phyloP scores from a whole-genome alignment of 805 yeast species.

The Torulaspora delbrueckii region DNA sequence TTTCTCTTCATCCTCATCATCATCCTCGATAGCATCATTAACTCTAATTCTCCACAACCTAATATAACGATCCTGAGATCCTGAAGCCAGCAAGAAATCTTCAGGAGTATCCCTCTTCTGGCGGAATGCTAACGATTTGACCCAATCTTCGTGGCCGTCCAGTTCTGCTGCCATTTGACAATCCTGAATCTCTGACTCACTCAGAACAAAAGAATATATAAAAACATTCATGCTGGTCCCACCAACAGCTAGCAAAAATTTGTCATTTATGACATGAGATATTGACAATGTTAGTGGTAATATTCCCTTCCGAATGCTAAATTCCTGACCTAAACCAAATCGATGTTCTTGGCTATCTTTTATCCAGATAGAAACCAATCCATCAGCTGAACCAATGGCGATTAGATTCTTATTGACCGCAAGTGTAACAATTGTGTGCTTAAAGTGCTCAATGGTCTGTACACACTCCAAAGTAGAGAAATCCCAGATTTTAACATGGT shows the following conservation, averaged over 20 bases:
- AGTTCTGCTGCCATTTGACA: constrained; percentile 48
- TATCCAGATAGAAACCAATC: constrained; percentile 53
- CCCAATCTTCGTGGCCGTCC: constrained; percentile 96
- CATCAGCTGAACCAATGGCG: constrained; percentile 62
- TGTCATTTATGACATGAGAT: constrained; percentile 24
- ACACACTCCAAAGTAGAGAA: constrained; percentile 23
- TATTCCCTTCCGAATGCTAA: constrained; percentile 24
- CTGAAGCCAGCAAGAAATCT: constrained; percentile 71
- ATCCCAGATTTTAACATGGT: constrained; percentile 57
- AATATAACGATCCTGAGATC: constrained; percentile 89
- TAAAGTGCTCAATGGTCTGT: constrained; percentile 40
- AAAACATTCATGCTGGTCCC: constrained; percentile 58
- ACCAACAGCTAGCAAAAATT: constrained; percentile 59
- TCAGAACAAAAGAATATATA: constrained; percentile 45
- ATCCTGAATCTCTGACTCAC: constrained; percentile 12
- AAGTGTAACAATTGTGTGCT: constrained; percentile 51
- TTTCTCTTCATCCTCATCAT: constrained; percentile 44
- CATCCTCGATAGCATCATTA: constrained; percentile 42
- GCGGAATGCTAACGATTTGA: constrained; percentile 64
- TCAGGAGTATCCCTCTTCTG: constrained; percentile 40
- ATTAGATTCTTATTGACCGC: constrained; percentile 43
- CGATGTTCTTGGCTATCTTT: constrained; percentile 17
- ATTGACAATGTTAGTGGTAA: constrained; percentile 29
- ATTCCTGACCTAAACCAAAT: constrained; percentile 23
- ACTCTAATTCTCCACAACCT: constrained; percentile 77